phyloP scores from a whole-genome alignment of 805 yeast species.

The Candida loeiensis region DNA sequence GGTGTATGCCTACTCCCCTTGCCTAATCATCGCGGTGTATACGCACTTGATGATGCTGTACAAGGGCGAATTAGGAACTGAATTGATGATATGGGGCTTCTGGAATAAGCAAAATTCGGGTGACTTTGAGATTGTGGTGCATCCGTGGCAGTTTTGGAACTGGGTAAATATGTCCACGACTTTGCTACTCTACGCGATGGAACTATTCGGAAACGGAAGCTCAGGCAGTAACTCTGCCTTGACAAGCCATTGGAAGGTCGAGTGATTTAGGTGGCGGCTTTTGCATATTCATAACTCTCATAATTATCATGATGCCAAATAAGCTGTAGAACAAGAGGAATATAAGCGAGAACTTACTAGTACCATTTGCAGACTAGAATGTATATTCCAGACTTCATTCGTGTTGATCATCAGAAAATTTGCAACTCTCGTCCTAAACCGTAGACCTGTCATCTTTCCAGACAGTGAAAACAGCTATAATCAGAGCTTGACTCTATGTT shows the following conservation, averaged over 20 bases:
- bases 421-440: constrained; percentile 71
- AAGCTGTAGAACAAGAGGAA: no score
- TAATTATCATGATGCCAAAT: background rate
- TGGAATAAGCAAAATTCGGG: constrained; percentile 27
- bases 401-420: constrained; percentile 9
- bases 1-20: constrained; percentile 86
- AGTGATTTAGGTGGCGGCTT: constrained; percentile 16
- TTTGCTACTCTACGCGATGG: constrained; percentile 73
- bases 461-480: constrained; percentile 45
- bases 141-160: constrained; percentile 96
- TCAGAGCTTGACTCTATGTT: constrained; percentile 91
- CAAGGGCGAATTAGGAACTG: constrained; percentile 67
- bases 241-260: constrained; percentile 44
- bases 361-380: background rate
- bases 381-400: background rate
- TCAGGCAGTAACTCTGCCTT: constrained; percentile 30
- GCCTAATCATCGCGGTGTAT: constrained; percentile 91
- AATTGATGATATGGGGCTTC: constrained; percentile 58
- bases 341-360: no score
- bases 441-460: constrained; percentile 44
- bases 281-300: constrained; percentile 6
- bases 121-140: constrained; percentile 33
- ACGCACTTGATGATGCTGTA: constrained; percentile 92
- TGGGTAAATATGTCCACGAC: constrained; percentile 90
- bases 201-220: constrained; percentile 48